Evolutionary conservation across 2,329 filamentous ascomycete genomes (phyloP).

Genomic region (Nigrospora osmanthi): DNA sequence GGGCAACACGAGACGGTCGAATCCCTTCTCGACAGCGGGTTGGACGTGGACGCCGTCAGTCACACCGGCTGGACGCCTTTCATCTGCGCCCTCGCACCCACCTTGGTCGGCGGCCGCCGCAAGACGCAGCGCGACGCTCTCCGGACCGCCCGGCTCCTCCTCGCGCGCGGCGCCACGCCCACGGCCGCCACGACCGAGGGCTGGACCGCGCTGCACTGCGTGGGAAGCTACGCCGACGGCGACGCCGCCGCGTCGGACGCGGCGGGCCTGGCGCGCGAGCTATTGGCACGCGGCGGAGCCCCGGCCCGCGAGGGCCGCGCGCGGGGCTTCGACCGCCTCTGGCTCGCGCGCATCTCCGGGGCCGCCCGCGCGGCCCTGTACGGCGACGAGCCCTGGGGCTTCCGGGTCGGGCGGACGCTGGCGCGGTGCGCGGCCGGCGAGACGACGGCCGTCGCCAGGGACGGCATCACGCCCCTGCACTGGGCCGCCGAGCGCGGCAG

Average conservation of each 20-base stretch:
- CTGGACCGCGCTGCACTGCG: conserved; percentile 15
- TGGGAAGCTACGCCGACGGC: conserved; percentile 2
- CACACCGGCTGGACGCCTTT: conserved; percentile 21
- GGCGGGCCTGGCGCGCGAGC: neutral
- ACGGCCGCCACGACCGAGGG: conserved; percentile 12
- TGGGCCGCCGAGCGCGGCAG: conserved; percentile 2
- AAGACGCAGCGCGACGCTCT: conserved; percentile 4
- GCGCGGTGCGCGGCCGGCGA: neutral
- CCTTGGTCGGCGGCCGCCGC: neutral
- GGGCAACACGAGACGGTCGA: conserved; percentile 10
- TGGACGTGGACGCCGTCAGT: conserved; percentile 13
- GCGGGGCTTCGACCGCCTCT: neutral
- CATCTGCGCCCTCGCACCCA: conserved; percentile 15
- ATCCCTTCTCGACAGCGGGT: conserved; percentile 8
- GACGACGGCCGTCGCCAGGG: neutral
- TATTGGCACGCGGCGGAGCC: neutral
- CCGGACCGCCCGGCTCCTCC: conserved; percentile 9
- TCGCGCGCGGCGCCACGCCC: conserved; percentile 13
- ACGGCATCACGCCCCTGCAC: neutral
- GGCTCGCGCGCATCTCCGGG: neutral
- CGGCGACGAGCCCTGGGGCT: neutral
- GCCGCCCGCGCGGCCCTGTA: neutral
- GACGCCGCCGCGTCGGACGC: neutral
- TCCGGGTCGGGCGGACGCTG: neutral
- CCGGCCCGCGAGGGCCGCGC: neutral